Percentiles rank a stretch among this genome's conserved stretches.
phyloP scores from a whole-genome alignment of 257 asterid species.

The Leonotis leonurus region DNA sequence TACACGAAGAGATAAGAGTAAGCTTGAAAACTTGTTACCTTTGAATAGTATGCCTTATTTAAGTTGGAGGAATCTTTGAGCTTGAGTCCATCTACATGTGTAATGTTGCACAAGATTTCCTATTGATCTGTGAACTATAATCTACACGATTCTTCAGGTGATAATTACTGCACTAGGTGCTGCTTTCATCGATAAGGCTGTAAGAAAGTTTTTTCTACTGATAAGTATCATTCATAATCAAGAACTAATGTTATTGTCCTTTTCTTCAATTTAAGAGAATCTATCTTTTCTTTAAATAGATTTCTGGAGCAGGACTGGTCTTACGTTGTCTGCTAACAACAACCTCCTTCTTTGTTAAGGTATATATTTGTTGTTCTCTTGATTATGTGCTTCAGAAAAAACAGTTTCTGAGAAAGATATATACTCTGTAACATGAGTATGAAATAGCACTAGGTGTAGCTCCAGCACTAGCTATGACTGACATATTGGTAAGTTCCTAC shows the following conservation, averaged over 20 bases:
- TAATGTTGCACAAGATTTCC: conserved; percentile 61
- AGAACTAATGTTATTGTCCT: not conserved
- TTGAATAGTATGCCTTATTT: conserved; percentile 93
- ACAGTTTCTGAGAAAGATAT: conserved; percentile 5
- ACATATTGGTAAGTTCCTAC: conserved; percentile 62
- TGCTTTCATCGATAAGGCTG: conserved; percentile 60
- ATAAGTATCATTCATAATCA: conserved; percentile 29
- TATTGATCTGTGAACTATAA: conserved; percentile 69
- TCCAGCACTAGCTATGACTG: conserved; percentile 73
- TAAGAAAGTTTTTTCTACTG: conserved; percentile 81
- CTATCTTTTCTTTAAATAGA: conserved; percentile 29
- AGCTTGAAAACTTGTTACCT: too few relatives aligned
- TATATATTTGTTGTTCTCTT: conserved; percentile 5
- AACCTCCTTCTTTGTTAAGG: conserved; percentile 74
- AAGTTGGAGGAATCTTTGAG: conserved; percentile 45
- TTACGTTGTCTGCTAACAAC: conserved; percentile 68
- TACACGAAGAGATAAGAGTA: conserved; percentile 58
- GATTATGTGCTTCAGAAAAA: not conserved
- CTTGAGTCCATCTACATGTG: not conserved
- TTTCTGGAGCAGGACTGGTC: conserved; percentile 73
- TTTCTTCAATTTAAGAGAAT: not conserved
- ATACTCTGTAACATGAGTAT: conserved; percentile 39
- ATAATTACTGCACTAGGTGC: conserved; percentile 75
- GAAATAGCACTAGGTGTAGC: conserved; percentile 49
- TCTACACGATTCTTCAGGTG: conserved; percentile 72